Conservation (phyloP, 1,284 basidiomycete species). For the Crucibulum cyathiforme region DNA sequence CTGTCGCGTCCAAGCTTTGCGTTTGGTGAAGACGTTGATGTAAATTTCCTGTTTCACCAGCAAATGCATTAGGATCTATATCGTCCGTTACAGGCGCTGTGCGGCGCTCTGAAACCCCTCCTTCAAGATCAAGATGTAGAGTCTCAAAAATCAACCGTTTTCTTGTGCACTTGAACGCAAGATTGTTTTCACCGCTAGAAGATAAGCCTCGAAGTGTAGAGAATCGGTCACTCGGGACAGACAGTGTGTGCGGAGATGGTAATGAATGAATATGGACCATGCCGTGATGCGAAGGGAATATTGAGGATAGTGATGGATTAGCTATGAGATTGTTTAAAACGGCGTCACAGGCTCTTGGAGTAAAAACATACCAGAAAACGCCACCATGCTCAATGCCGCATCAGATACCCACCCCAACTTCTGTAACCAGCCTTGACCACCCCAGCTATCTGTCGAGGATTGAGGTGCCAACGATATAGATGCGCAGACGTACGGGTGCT, state of each 20-base stretch:
- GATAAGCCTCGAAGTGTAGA: conserved; percentile 79
- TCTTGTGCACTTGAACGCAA: conserved; percentile 93
- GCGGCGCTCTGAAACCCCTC: conserved; percentile 86
- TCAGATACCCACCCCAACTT: conserved; percentile 84
- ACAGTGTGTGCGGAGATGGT: conserved; percentile 71
- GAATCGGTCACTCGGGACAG: conserved; percentile 76
- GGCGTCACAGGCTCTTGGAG: neutral
- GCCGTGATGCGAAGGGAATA: conserved; percentile 87
- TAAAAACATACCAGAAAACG: conserved; percentile 76
- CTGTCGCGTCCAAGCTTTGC: too few species aligned
- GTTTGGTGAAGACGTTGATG: too few species aligned
- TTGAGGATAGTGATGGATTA: conserved; percentile 66
- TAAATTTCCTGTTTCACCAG: too few species aligned
- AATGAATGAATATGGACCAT: conserved; percentile 77
- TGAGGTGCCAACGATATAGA: conserved; percentile 72
- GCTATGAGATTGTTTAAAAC: conserved; percentile 43
- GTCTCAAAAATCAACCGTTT: conserved; percentile 91
- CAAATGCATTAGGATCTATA: conserved; percentile 3
- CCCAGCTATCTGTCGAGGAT: conserved; percentile 61
- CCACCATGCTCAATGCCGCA: conserved; percentile 73
- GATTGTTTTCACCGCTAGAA: conserved; percentile 87
- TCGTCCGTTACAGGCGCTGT: conserved; percentile 57
- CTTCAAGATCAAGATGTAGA: conserved; percentile 91
- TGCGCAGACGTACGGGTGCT: conserved; percentile 64
- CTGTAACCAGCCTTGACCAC: conserved; percentile 70